phyloP scores from a whole-genome alignment of 768 basidiomycete genomes.

The Panaeolus cyanescens region DNA sequence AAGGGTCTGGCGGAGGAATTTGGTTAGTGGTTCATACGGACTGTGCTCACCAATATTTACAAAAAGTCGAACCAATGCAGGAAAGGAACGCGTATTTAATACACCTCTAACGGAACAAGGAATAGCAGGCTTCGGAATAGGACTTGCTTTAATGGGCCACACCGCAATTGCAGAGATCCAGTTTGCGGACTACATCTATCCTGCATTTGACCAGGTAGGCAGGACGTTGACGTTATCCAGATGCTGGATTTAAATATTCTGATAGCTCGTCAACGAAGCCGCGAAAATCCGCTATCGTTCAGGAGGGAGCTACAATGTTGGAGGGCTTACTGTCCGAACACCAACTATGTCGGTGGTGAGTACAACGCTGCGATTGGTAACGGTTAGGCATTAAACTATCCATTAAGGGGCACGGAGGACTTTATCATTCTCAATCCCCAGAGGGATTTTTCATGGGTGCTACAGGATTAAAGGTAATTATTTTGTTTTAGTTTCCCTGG shows the following conservation, averaged over 20 bases:
- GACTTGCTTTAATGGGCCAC: conserved; percentile 90
- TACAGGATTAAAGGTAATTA: conserved; percentile 78
- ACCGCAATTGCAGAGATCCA: conserved; percentile 95
- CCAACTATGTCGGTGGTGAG: conserved; percentile 88
- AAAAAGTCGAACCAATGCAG: conserved; percentile 35
- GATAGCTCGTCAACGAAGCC: conserved; percentile 89
- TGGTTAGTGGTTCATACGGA: conserved; percentile 46
- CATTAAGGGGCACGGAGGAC: conserved; percentile 72
- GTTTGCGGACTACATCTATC: conserved; percentile 89
- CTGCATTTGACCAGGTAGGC: conserved; percentile 88
- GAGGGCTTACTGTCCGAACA: conserved; percentile 78
- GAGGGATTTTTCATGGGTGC: conserved; percentile 95
- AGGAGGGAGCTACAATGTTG: conserved; percentile 81
- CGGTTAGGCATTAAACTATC: conserved; percentile 2
- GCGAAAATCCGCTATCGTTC: conserved; percentile 92
- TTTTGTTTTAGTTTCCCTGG: not conserved
- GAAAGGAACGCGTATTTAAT: conserved; percentile 92
- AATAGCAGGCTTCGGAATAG: conserved; percentile 93
- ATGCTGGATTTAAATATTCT: not conserved
- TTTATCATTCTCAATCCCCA: conserved; percentile 95
- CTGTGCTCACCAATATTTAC: not conserved
- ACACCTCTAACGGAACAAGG: conserved; percentile 93
- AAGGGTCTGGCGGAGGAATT: conserved; percentile 93
- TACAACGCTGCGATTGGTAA: conserved; percentile 20
- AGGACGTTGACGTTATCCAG: conserved; percentile 1